phyloP scores from a whole-genome alignment of 1,284 basidiomycete species.

The Jaminaea rosea region DNA sequence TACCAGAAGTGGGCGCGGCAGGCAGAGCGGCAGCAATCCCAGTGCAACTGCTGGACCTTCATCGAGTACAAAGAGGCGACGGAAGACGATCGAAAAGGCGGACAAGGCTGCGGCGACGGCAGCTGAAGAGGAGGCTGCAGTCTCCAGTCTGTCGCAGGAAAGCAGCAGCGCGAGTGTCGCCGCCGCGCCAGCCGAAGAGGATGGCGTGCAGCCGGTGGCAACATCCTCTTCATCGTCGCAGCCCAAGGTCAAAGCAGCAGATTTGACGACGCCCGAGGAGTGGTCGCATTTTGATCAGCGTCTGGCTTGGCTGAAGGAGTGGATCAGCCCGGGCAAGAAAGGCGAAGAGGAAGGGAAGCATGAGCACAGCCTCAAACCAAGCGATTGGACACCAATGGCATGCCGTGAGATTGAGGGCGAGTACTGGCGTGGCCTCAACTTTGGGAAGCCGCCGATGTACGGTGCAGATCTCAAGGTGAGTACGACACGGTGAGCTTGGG shows the following conservation, averaged over 20 bases:
- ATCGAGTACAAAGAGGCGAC: too few relatives aligned
- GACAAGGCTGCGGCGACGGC: too few relatives aligned
- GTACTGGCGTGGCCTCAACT: conserved; percentile 82
- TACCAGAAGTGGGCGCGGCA: conserved; percentile 23
- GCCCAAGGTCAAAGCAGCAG: conserved; percentile 27
- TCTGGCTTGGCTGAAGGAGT: conserved; percentile 35
- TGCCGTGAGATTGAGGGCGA: conserved; percentile 78
- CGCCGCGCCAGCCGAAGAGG: too few relatives aligned
- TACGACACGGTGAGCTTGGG: neutral
- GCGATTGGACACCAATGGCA: conserved; percentile 45
- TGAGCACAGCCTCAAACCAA: neutral
- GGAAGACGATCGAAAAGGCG: too few relatives aligned
- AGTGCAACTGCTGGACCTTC: too few relatives aligned
- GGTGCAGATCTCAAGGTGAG: conserved; percentile 73
- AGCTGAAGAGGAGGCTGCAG: too few relatives aligned
- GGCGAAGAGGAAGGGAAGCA: neutral
- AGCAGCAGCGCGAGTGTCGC: too few relatives aligned
- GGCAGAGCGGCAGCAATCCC: neutral
- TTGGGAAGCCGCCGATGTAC: conserved; percentile 87
- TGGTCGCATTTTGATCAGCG: conserved; percentile 40
- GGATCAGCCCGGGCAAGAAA: conserved; percentile 5
- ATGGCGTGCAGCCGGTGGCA: too few relatives aligned
- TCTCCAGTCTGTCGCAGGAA: too few relatives aligned
- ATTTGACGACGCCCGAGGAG: conserved; percentile 25
- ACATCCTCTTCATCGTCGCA: too few relatives aligned